These are phyloP conservation scores for Kwoniella shandongensis DNA, from an alignment of 768 basidiomycete genomes.

Conservation along the genomic window DNA sequence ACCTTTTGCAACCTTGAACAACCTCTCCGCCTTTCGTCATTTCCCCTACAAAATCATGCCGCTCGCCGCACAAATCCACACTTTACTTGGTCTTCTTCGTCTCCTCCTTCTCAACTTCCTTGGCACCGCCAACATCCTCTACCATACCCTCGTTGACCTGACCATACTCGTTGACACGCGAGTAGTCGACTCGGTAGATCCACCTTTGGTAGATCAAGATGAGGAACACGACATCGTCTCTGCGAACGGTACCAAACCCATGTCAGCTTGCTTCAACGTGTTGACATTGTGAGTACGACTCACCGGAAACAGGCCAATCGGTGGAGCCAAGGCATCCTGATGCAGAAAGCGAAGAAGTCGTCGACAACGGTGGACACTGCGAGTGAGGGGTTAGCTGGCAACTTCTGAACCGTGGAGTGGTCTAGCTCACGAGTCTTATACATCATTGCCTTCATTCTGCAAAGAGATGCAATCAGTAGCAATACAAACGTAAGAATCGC, in stretches of 20 bases:
- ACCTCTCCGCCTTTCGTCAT: too few species aligned
- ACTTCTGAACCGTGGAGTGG: background rate
- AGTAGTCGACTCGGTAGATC: slow-evolving; percentile 95
- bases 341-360: slow-evolving; percentile 84
- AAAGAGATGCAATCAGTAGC: slow-evolving; percentile 4
- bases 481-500: background rate
- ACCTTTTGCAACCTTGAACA: too few species aligned
- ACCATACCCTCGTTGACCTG: slow-evolving; percentile 61
- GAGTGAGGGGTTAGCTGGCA: slow-evolving; percentile 13
- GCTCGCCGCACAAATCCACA: too few species aligned
- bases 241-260: background rate
- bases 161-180: slow-evolving; percentile 94
- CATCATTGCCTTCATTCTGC: slow-evolving; percentile 87
- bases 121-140: slow-evolving; percentile 42
- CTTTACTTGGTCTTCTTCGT: slow-evolving; percentile 28
- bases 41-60: too few species aligned
- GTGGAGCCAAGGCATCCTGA: slow-evolving; percentile 94
- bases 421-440: slow-evolving; percentile 76
- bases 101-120: slow-evolving; percentile 35
- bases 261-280: background rate
- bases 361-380: slow-evolving; percentile 63
- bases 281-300: background rate
- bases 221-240: slow-evolving; percentile 70
- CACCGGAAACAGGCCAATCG: slow-evolving; percentile 29
- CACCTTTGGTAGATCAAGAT: slow-evolving; percentile 93